Conservation (phyloP, 345 rosid species). For the Kandelia obovata region DNA sequence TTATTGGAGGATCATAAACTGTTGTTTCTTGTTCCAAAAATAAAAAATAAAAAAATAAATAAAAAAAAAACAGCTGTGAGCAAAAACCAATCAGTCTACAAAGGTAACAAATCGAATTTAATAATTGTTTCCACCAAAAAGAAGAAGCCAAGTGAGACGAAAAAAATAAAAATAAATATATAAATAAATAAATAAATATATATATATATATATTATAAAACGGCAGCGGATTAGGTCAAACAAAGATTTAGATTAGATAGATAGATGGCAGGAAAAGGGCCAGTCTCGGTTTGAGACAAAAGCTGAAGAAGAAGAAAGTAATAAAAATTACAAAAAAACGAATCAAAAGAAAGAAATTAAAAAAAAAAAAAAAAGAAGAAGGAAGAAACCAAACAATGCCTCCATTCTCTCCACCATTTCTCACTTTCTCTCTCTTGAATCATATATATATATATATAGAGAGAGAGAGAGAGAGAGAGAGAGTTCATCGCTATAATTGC, state of each 20-base stretch:
- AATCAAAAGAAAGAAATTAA: background rate
- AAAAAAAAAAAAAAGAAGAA: background rate
- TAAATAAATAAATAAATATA: no score
- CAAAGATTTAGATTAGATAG: background rate
- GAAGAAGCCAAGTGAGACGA: background rate
- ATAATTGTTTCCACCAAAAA: background rate
- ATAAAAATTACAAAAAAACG: background rate
- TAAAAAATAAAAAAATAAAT: no score
- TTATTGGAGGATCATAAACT: no score
- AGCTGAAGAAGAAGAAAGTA: background rate
- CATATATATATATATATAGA: no score
- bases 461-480: conserved; percentile 29
- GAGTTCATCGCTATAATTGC: background rate
- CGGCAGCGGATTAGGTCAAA: background rate
- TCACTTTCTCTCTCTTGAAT: conserved; percentile 7
- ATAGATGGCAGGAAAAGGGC: background rate
- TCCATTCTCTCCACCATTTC: background rate
- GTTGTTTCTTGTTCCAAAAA: no score
- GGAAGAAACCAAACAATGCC: background rate
- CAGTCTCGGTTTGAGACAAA: conserved; percentile 11
- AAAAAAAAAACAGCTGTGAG: no score
- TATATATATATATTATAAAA: background rate
- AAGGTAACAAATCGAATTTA: background rate
- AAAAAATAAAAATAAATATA: no score
- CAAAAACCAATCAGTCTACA: no score